Percentiles rank a stretch among this genome's conserved stretches.
Conservation (phyloP, 352 stramenopile genomes). For the Phytophthora lateralis region DNA sequence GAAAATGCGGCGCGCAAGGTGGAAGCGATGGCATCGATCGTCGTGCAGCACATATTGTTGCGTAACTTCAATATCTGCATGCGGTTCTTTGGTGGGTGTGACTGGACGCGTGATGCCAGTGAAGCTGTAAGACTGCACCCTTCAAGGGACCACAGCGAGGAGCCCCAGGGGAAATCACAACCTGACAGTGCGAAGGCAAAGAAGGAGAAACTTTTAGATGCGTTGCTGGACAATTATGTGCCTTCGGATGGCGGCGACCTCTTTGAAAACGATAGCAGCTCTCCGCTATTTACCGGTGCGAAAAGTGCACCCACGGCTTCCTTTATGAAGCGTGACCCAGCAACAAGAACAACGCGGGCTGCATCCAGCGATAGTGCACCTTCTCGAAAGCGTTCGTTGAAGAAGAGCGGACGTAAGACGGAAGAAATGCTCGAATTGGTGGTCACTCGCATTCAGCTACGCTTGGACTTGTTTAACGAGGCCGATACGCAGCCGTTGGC, state of each 20-base stretch:
- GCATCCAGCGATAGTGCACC: constrained; percentile 21
- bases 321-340: constrained; percentile 41
- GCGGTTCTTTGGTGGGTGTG: constrained; percentile 86
- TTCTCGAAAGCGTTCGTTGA: constrained; percentile 65
- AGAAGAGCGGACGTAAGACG: constrained; percentile 85
- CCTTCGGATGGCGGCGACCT: constrained; percentile 58
- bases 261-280: constrained; percentile 48
- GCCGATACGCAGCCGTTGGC: constrained; percentile 71
- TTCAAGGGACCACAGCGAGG: constrained; percentile 10
- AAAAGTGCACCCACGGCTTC: constrained; percentile 44
- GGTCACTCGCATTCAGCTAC: constrained; percentile 81
- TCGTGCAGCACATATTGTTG: constrained; percentile 81
- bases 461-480: constrained; percentile 86
- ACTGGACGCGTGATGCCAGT: constrained; percentile 70
- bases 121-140: constrained; percentile 43
- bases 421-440: constrained; percentile 90
- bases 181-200: constrained; percentile 22
- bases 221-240: constrained; percentile 86
- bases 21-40: constrained; percentile 52
- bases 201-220: constrained; percentile 82
- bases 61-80: constrained; percentile 90
- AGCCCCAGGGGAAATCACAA: constrained; percentile 7
- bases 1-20: constrained; percentile 63
- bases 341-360: constrained; percentile 27
- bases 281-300: constrained; percentile 45